Base-by-base conservation (phyloP, 164 flowering plant genomes). In the Liquidambar formosana region DNA sequence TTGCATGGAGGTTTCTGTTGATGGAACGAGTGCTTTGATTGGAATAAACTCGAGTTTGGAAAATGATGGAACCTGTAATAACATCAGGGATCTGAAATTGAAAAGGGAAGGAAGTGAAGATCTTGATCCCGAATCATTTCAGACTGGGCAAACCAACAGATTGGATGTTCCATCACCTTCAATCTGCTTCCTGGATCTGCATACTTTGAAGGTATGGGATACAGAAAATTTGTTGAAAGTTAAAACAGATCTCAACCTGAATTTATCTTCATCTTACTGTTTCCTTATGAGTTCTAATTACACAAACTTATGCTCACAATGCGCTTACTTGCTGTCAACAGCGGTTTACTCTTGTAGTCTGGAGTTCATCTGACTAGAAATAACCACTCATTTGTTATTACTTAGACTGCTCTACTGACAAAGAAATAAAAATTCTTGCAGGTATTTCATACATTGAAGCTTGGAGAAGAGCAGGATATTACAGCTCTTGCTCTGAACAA, bases 1-100 rank as follows among this genome's bases (percentile, higher is more conserved):
- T 75, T 93, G 99, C 85, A 86, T 95, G 83, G 97, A 91, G 82
- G 83, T 95, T 69, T 91, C 99, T 43, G 65, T 78, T 11, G 89
- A 91, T 76, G 98, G 98, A 26, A 71, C 77, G 60, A 83, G 68
- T 83, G 92, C 86, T 66, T 75, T 95, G 72, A 76, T 95, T 71
- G 99, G 91, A 38, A 65, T 86, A 19, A 88, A 79, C 70, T 86
- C 87, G 1, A 73, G 71, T 63, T 60, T 63, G 28, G 84, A 78
- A 21, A 81, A 61, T 74, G 77, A 81, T 59, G 71, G 73, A 23
- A 62, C 53, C n/a, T 70, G 16, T 72, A 73, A 65, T 60, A 70
- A 45, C 45, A 70, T 66, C 46, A 57, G 38, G 47, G 71, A 52
- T 71, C 73, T 68, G 10, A 68, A 57, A 51, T 64, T 26, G 18